A percentile compares a stretch with the other conserved stretches of the same genome.
Evolutionary conservation across 352 stramenopile genomes (phyloP).

Genomic region (Globisporangium paddicum): DNA sequence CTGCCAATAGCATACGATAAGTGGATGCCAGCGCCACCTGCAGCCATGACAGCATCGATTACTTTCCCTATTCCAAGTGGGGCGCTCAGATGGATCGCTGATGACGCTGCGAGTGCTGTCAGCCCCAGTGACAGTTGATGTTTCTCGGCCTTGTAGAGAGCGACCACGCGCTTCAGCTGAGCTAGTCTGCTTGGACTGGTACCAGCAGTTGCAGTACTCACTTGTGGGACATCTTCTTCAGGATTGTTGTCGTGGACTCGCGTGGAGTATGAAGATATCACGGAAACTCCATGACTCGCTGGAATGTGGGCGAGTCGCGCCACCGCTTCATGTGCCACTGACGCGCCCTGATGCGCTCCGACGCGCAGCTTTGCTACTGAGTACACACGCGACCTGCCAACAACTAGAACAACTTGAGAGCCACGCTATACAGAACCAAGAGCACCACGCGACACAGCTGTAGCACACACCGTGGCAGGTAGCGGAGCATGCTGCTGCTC

Average conservation of each 20-base stretch:
- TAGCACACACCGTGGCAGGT: not conserved
- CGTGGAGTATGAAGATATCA: not conserved
- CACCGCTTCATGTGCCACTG: not conserved
- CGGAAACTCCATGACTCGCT: not conserved
- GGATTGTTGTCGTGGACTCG: not conserved
- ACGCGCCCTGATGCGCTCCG: not conserved
- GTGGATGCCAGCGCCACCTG: conserved; percentile 26
- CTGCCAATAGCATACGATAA: conserved; percentile 48
- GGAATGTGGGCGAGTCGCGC: not conserved
- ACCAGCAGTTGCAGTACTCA: not conserved
- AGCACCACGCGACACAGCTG: not conserved
- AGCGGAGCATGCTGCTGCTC: not conserved
- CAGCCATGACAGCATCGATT: conserved; percentile 66
- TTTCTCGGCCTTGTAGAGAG: conserved; percentile 70
- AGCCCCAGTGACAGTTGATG: conserved; percentile 40
- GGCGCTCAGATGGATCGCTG: conserved; percentile 68
- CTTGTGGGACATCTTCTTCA: not conserved
- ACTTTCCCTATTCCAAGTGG: conserved; percentile 81
- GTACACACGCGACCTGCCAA: not conserved
- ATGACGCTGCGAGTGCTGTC: conserved; percentile 54
- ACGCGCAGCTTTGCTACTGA: not conserved
- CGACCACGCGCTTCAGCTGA: conserved; percentile 38
- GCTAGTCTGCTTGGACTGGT: not conserved
- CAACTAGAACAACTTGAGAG: not conserved
- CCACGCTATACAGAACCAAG: not conserved